Evolutionary conservation across 495 filamentous ascomycete genomes (phyloP).

Genomic region (Aspergillus ellipticus): DNA sequence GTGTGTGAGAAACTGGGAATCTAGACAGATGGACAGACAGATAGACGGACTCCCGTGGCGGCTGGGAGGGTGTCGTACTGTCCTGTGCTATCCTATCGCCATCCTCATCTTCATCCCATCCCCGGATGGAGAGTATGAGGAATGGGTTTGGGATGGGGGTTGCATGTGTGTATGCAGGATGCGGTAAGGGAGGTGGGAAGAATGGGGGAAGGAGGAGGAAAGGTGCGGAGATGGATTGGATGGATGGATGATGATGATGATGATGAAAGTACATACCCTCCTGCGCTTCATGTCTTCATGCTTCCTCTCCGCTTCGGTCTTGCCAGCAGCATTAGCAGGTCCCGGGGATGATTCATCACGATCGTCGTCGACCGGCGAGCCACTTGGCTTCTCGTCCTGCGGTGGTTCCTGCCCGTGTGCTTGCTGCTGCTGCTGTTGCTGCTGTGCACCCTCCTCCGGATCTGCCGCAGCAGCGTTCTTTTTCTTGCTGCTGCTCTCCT

Average conservation of each 20-base stretch:
- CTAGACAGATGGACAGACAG: no score
- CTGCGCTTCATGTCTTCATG: conserved; percentile 77
- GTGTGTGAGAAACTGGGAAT: no score
- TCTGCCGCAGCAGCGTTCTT: conserved; percentile 23
- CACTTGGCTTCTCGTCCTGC: conserved; percentile 3
- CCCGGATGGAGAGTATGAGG: no score
- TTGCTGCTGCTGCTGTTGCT: neutral
- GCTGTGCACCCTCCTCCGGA: neutral
- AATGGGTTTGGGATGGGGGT: no score
- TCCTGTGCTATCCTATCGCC: no score
- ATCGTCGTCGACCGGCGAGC: conserved; percentile 1
- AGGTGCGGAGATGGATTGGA: no score
- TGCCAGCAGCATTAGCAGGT: conserved; percentile 28
- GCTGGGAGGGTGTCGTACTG: no score
- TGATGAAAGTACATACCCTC: conserved; percentile 55
- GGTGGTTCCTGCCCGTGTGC: neutral
- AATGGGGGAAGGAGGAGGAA: neutral
- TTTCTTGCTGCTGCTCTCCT: conserved; percentile 58
- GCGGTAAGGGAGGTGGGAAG: neutral
- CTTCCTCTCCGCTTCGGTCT: conserved; percentile 82
- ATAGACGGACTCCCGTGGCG: no score
- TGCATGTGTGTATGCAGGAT: no score
- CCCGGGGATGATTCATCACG: conserved; percentile 6
- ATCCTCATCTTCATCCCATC: no score
- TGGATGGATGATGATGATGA: no score